Percentiles rank a stretch among this genome's conserved stretches.
Conservation (phyloP, 345 rosid genomes). For the Gossypium stocksii region DNA sequence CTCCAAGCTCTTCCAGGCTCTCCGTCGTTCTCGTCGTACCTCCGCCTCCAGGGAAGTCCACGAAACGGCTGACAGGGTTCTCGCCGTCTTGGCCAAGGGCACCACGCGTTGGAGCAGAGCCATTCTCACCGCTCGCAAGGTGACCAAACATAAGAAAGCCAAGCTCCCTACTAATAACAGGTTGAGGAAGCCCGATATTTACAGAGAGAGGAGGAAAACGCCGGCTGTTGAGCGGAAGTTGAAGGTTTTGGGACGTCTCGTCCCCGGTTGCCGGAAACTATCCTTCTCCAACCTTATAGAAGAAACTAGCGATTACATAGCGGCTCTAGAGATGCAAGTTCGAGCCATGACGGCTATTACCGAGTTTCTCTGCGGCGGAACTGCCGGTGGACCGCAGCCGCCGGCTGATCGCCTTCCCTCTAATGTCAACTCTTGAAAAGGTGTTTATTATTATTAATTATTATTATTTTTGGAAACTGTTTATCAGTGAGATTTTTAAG, state of each 20-base stretch:
- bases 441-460: not conserved
- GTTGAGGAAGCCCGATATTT: conserved; percentile 30
- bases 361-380: conserved; percentile 33
- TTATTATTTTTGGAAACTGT: conserved; percentile 2
- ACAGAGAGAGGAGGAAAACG: conserved; percentile 17
- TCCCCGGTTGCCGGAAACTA: conserved; percentile 84
- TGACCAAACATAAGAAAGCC: conserved; percentile 44
- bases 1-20: conserved; percentile 59
- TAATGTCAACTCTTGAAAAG: conserved; percentile 11
- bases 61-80: conserved; percentile 38
- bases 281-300: conserved; percentile 56
- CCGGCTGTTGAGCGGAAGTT: conserved; percentile 54
- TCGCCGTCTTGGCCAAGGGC: conserved; percentile 31
- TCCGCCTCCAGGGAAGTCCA: conserved; percentile 28
- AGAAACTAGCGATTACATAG: conserved; percentile 81
- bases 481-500: conserved; percentile 17
- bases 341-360: conserved; percentile 78
- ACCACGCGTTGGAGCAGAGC: conserved; percentile 35
- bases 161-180: conserved; percentile 25
- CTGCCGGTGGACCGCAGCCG: conserved; percentile 6
- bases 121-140: conserved; percentile 36
- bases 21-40: conserved; percentile 41
- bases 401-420: conserved; percentile 11
- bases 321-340: conserved; percentile 95
- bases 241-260: conserved; percentile 52